Evolutionary conservation across 768 basidiomycete species (phyloP).

Genomic region (Podaxis sp.): DNA sequence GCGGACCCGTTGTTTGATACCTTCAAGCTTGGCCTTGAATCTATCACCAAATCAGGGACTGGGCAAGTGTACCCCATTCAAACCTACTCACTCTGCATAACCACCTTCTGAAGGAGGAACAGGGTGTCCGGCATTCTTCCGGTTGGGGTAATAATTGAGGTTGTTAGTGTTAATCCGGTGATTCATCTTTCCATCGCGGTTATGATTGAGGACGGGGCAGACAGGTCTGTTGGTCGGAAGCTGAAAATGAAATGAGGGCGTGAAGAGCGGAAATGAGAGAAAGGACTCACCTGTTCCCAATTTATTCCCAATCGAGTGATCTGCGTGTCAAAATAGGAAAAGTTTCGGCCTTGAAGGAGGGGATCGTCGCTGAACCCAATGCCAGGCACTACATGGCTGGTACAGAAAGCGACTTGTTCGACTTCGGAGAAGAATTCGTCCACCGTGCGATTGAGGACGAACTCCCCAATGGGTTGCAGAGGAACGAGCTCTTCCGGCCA

Average conservation of each 20-base stretch:
- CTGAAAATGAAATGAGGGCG: constrained; percentile 28
- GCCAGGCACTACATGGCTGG: constrained; percentile 64
- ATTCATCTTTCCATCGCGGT: constrained; percentile 62
- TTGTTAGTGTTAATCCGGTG: constrained; percentile 56
- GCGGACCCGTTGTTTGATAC: constrained; percentile 59
- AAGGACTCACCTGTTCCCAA: constrained; percentile 56
- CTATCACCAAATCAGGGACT: constrained; percentile 32
- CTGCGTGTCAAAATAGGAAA: constrained; percentile 87
- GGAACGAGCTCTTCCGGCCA: constrained; percentile 85
- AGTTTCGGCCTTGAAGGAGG: constrained; percentile 81
- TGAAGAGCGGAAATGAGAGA: background rate
- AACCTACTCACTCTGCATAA: constrained; percentile 48
- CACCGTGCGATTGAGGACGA: constrained; percentile 61
- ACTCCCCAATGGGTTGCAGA: constrained; percentile 72
- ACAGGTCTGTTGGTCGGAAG: constrained; percentile 82
- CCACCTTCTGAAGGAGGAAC: constrained; percentile 52
- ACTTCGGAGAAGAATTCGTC: constrained; percentile 85
- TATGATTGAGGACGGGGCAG: constrained; percentile 71
- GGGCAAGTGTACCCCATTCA: background rate
- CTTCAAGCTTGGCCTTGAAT: constrained; percentile 47
- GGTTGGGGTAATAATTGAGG: constrained; percentile 86
- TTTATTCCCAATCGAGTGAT: constrained; percentile 79
- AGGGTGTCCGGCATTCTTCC: constrained; percentile 50
- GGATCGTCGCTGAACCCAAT: constrained; percentile 79
- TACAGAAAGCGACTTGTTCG: constrained; percentile 91